Conservation (phyloP, 352 stramenopile genomes). For the Phytophthora tentaculata region DNA sequence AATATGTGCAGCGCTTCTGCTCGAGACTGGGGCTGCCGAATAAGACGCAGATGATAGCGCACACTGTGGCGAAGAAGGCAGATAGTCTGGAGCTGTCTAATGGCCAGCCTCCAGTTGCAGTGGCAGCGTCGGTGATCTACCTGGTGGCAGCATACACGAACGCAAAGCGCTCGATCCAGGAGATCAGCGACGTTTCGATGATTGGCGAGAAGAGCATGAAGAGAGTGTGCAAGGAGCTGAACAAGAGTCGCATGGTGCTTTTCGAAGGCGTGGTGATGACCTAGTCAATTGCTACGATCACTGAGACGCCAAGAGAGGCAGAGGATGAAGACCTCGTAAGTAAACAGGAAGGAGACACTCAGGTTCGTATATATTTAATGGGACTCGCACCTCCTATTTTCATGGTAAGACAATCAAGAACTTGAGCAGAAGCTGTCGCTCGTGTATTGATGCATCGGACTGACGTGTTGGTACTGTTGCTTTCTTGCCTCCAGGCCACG, state of each 20-base stretch:
- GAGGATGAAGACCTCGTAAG: conserved; percentile 32
- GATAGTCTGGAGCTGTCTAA: conserved; percentile 67
- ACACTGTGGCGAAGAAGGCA: conserved; percentile 79
- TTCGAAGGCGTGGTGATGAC: conserved; percentile 78
- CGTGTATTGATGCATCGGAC: conserved; percentile 14
- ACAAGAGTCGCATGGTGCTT: conserved; percentile 81
- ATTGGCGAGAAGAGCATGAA: conserved; percentile 88
- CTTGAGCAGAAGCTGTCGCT: conserved; percentile 18
- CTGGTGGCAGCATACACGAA: conserved; percentile 85
- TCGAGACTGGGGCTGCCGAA: conserved; percentile 72
- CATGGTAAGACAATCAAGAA: conserved; percentile 55
- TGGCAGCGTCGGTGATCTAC: conserved; percentile 83
- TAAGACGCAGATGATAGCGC: conserved; percentile 81
- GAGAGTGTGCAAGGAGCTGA: conserved; percentile 85
- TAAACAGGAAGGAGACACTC: conserved; percentile 37
- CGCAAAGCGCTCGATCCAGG: conserved; percentile 78
- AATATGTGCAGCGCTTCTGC: conserved; percentile 83
- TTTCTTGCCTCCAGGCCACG: conserved; percentile 23
- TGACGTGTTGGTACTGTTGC: conserved; percentile 25
- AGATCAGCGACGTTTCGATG: conserved; percentile 85
- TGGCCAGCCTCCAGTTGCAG: conserved; percentile 73
- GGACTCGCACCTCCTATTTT: conserved; percentile 39
- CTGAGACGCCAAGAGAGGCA: conserved; percentile 20
- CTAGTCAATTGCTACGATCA: conserved; percentile 34
- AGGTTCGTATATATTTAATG: conserved; percentile 73